Evolutionary conservation across 192 early-diverging fungal genomes (phyloP), one percentile per base, ranked within the genome.

Genomic region (Umbelopsis isabellina): DNA sequence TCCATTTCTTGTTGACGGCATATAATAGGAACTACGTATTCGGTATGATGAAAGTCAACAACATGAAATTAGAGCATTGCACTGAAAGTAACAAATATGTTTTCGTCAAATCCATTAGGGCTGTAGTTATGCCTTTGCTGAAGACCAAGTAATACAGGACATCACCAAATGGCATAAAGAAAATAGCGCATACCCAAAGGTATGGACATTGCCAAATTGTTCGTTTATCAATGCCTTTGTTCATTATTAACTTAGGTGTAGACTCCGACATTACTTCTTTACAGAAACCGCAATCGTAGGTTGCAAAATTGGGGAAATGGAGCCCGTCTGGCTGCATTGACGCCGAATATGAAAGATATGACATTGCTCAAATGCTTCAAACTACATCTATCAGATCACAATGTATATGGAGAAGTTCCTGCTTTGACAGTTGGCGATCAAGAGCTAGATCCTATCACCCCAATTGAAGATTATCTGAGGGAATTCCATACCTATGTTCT

Each of bases 151-250:
- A 27, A 70, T 78, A 0, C 61, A 78, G 11, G 79, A 80, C 25
- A 83, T 80, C 53, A 83, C 80, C 1, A 76, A 79, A 23, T 84
- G 83, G 83, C 76, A 74, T 18, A 70, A 67, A 67, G 35, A 55
- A 18, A 71, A 33, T 11, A 41, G 65, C n/a, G 37, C 71, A 23
- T 76, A 76, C 49, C 61, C 75, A 23, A 76, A 76, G 51, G 75
- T 72, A 41, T 44, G 37, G 10, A 7, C 4, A 33, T 18, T 0
- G 2, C n/a, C 2, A 16, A 3, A 61, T 11, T 18, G 18, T n/a
- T 18, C 27, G 10, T 8, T 25, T 25, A 52, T 2, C 4, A 12
- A 25, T 35, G 55, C 27, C n/a, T n/a, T n/a, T n/a, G n/a, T 35
- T 18, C 27, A 23, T 15, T 2, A 61, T 18, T 12, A 49, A 16